Evolutionary conservation across 75 land plant genomes (phyloP).

Genomic region (Chamaecyparis obtusa): DNA sequence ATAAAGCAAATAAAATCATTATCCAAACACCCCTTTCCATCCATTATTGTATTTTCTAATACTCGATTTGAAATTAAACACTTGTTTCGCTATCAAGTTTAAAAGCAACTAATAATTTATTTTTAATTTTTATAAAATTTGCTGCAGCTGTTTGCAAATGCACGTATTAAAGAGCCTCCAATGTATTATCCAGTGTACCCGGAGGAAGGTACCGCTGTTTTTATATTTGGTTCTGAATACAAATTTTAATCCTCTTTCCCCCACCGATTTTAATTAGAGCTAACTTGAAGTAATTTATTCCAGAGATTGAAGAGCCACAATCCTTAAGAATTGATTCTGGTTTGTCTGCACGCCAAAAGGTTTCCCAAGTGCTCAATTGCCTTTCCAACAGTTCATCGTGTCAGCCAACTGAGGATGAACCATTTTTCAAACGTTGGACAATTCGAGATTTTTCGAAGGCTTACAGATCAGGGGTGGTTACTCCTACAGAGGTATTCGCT

Average conservation of each 20-base stretch:
- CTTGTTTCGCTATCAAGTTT: neutral
- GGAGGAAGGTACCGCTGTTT: conserved; percentile 2
- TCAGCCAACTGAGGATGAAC: neutral
- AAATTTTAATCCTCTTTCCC: neutral
- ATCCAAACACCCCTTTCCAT: no score
- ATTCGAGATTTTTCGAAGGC: conserved; percentile 63
- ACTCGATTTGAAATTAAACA: no score
- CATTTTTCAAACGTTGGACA: conserved; percentile 59
- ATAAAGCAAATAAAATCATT: no score
- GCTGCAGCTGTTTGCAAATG: conserved; percentile 11
- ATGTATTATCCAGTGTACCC: conserved; percentile 22
- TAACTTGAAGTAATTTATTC: neutral
- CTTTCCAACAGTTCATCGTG: conserved; percentile 19
- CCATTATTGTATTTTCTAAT: no score
- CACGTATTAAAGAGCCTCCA: conserved; percentile 16
- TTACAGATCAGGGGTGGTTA: conserved; percentile 47
- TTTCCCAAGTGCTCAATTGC: conserved; percentile 44
- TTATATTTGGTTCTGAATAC: neutral
- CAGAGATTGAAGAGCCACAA: conserved; percentile 42
- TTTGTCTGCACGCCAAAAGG: conserved; percentile 40
- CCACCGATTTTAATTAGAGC: neutral
- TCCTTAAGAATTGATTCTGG: conserved; percentile 28
- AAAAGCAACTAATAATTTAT: neutral
- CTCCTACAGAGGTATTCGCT: conserved; percentile 53
- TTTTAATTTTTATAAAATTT: neutral